Base-by-base conservation (phyloP, 306 rosid species). In the Ormosia semicastrata region DNA sequence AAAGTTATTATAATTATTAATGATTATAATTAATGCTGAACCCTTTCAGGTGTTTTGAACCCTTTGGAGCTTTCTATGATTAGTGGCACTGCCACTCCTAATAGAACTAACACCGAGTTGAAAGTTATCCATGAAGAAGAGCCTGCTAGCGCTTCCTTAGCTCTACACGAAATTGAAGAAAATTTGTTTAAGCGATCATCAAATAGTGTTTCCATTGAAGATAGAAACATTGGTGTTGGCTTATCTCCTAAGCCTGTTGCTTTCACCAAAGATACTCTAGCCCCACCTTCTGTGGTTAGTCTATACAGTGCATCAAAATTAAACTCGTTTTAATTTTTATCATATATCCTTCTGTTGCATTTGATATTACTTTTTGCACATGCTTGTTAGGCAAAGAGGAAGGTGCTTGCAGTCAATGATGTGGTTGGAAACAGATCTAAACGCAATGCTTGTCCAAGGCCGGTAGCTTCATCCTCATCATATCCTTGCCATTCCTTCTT, bases 41-140 rank as follows among this genome's bases (percentile, higher is more conserved):
- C 17, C 66, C 15, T 8, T 68, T 79, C 82, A 93, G 99, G 99
- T 81, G 94, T 95, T 69, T 81, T 95, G 86, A 88, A 95, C 60
- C 85, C 97, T 4, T 17, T 54, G 75, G 99, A 95, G 86, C 91
- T 95, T 66, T 95, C 99, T 6, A 82, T 90, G 89, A 90, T 95
- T 47, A 90, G 89, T 76, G 94, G 98, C 74, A 91, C 74, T 37
- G 62, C 73, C 67, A 79, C 49, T 17, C 76, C 73, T 8, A 79
- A 84, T 44, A 83, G 67, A 44, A 54, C 83, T 77, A 83, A 82
- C 3, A 82, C 83, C 47, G 81, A 80, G 73, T 81, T 93, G 84
- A 67, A 83, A 49, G 75, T 56, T 44, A 89, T 95, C 47, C 71
- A 87, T 1, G 99, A 93, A 78, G 97, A 90, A 89, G 89, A 76